Evolutionary conservation across 179 eudicot genomes (phyloP), one percentile per base, ranked within the genome.

Genomic region (Silene noctiflora): DNA sequence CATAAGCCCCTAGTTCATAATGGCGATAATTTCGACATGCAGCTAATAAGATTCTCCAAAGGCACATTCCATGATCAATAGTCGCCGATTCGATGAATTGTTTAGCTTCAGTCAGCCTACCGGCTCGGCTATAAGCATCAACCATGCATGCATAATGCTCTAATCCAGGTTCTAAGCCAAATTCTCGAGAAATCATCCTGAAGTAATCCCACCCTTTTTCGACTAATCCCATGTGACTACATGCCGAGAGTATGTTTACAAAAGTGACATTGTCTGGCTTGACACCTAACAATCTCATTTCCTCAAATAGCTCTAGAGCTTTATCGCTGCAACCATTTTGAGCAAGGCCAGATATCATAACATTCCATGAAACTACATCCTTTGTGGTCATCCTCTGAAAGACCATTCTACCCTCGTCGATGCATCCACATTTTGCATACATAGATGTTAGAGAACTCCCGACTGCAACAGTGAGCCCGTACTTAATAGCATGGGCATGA

Each of bases 281-380:
- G 12, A 89, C 81, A n/a, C 81, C 80, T 56, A 66, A 77, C 4
- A 69, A 65, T 74, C 67, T 75, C 97, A 92, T 89, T 79, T 88
- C 87, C 63, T 92, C 86, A 73, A 92, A 92, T 76, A 92, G 83
- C 35, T 78, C 78, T 61, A 89, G 58, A 13, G 97, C 93, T 71
- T 76, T 77, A 14, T 75, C 86, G 17, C 88, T 86, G 56, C 88
- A 71, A 48, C 96, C 96, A 66, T 91, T 92, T 77, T 92, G 97
- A 67, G 96, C 81, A 69, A 87, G 88, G 53, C 97, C 97, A 0
- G 96, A 92, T 69, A 92, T 90, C 96, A 92, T 92, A 46, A 86
- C 85, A 14, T 92, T 90, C 93, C 97, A 92, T 21, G 97, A 86
- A 58, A 91, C 88, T 51, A 92, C 74, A 79, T 89, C 93, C 84